These are phyloP conservation scores for Dactylis glomerata DNA, from an alignment of 176 grass and related monocot species.

Conservation along the genomic window DNA sequence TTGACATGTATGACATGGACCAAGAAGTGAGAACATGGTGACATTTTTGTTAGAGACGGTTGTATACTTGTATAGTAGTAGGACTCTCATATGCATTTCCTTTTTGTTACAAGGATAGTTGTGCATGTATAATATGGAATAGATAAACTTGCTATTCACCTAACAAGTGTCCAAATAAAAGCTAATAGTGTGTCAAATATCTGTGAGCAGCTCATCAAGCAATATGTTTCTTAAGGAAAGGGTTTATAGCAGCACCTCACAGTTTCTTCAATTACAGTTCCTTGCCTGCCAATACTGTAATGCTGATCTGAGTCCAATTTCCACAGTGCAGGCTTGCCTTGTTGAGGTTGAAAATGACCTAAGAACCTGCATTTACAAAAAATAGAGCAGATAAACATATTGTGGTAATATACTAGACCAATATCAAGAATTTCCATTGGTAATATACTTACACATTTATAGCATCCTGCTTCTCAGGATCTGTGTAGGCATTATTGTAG, in stretches of 20 bases:
- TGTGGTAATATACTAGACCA: not conserved
- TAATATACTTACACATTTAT: constrained; percentile 87
- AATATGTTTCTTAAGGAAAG: constrained; percentile 12
- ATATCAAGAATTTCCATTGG: constrained; percentile 12
- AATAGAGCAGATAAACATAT: not conserved
- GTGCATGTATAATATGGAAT: not conserved
- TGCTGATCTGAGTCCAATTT: constrained; percentile 96
- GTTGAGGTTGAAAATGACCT: constrained; percentile 93
- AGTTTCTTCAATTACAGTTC: constrained; percentile 56
- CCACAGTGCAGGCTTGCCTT: constrained; percentile 85
- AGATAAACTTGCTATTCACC: not conserved
- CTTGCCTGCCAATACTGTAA: constrained; percentile 78
- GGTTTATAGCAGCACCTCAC: constrained; percentile 45
- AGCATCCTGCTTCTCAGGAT: constrained; percentile 97
- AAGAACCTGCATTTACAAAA: constrained; percentile 65
- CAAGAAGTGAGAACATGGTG: not conserved
- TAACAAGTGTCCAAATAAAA: constrained; percentile 16
- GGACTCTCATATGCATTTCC: not conserved
- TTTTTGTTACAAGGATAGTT: not conserved
- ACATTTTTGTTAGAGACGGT: not conserved
- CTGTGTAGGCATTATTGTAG: constrained; percentile 92
- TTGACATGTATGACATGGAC: not conserved
- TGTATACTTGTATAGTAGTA: not conserved
- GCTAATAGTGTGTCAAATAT: not conserved
- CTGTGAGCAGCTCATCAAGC: not conserved